Conservation (phyloP, 2,329 filamentous ascomycete species). For the Ceratocystiopsis minuta region DNA sequence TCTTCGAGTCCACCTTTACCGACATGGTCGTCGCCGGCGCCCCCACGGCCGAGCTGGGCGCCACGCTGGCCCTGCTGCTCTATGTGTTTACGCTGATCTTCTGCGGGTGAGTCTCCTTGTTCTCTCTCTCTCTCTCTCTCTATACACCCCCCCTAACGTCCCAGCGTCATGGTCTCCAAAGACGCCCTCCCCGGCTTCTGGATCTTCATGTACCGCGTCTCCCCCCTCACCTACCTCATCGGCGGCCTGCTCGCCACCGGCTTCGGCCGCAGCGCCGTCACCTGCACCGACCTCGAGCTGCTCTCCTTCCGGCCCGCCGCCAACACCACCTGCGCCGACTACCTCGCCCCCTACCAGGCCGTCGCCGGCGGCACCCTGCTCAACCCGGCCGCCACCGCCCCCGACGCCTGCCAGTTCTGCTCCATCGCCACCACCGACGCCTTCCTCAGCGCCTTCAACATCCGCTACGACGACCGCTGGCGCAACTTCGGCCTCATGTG, state of each 20-base stretch:
- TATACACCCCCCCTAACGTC: not conserved
- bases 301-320: slow-evolving; percentile 46
- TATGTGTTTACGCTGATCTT: slow-evolving; percentile 39
- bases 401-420: slow-evolving; percentile 45
- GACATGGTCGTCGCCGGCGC: slow-evolving; percentile 53
- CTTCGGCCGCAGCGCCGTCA: slow-evolving; percentile 34
- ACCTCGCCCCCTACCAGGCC: slow-evolving; percentile 38
- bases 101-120: slow-evolving; percentile 37
- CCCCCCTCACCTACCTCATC: slow-evolving; percentile 43
- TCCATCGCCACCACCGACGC: slow-evolving; percentile 43
- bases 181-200: slow-evolving; percentile 49
- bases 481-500: slow-evolving; percentile 54
- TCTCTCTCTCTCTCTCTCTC: slow-evolving; percentile 14
- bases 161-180: slow-evolving; percentile 37
- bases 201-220: slow-evolving; percentile 58
- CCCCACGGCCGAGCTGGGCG: slow-evolving; percentile 49
- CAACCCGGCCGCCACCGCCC: slow-evolving; percentile 33
- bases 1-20: slow-evolving; percentile 54
- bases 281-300: slow-evolving; percentile 36
- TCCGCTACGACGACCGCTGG: slow-evolving; percentile 41
- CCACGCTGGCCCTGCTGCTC: slow-evolving; percentile 42
- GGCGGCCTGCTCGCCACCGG: slow-evolving; percentile 49
- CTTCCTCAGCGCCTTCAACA: slow-evolving; percentile 29
- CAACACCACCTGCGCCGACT: slow-evolving; percentile 44
- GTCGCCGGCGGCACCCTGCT: slow-evolving; percentile 37